Evolutionary conservation across 345 rosid species (phyloP).

Genomic region (Brassica juncea): DNA sequence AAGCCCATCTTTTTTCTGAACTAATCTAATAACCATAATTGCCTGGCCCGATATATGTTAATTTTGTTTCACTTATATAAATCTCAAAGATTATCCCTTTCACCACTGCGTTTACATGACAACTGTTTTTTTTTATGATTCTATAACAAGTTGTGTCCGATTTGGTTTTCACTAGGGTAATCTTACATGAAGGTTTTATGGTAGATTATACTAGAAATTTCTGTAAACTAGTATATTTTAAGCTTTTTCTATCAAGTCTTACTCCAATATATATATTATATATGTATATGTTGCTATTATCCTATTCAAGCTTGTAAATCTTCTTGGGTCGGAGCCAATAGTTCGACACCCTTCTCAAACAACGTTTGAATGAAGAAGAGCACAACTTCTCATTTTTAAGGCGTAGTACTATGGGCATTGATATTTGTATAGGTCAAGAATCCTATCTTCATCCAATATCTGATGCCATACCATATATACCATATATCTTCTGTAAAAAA

Average conservation of each 20-base stretch:
- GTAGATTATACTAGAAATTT: neutral
- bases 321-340: neutral
- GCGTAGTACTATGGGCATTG: neutral
- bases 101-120: neutral
- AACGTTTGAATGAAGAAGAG: neutral
- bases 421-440: too few species aligned
- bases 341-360: neutral
- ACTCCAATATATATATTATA: neutral
- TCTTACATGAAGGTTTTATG: neutral
- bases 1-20: too few species aligned
- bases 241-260: neutral
- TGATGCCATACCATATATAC: neutral
- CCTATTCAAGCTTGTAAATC: neutral
- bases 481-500: neutral
- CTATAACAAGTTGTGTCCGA: neutral
- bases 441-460: too few species aligned
- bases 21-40: too few species aligned
- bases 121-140: neutral
- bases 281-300: neutral
- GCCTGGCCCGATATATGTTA: too few species aligned
- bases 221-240: neutral
- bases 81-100: neutral
- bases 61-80: too few species aligned
- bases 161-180: neutral
- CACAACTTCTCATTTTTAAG: neutral